phyloP scores from a whole-genome alignment of 1,284 basidiomycete species.

The Phaffia rhodozyma region DNA sequence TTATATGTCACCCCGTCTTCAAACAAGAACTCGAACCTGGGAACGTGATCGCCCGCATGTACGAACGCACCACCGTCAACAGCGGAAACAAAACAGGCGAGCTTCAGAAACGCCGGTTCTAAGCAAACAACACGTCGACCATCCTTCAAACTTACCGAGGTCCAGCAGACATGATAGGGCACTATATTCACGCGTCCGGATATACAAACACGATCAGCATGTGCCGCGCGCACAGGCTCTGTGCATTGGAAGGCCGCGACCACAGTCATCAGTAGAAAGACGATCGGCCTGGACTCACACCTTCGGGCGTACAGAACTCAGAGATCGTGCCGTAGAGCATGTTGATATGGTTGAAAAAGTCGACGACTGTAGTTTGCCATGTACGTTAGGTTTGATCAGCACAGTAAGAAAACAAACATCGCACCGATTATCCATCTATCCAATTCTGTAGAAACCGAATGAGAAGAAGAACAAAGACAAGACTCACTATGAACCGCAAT shows the following conservation, averaged over 20 bases:
- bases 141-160: constrained; percentile 52
- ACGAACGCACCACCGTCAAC: no score
- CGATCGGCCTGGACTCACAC: constrained; percentile 42
- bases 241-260: neutral
- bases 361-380: constrained; percentile 52
- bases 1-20: constrained; percentile 87
- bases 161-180: constrained; percentile 97
- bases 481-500: constrained; percentile 82
- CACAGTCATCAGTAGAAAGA: neutral
- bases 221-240: neutral
- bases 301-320: constrained; percentile 87
- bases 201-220: neutral
- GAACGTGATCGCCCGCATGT: neutral
- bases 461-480: neutral
- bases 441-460: neutral
- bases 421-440: neutral
- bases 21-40: constrained; percentile 94
- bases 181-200: constrained; percentile 41
- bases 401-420: neutral
- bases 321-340: constrained; percentile 94
- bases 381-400: neutral
- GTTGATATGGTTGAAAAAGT: constrained; percentile 92
- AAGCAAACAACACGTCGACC: neutral
- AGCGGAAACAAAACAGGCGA: neutral
- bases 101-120: constrained; percentile 14